A percentile compares a stretch with the other conserved stretches of the same genome.
Conservation (phyloP, 2,329 filamentous ascomycete species). For the Pestalotiopsis sp. region DNA sequence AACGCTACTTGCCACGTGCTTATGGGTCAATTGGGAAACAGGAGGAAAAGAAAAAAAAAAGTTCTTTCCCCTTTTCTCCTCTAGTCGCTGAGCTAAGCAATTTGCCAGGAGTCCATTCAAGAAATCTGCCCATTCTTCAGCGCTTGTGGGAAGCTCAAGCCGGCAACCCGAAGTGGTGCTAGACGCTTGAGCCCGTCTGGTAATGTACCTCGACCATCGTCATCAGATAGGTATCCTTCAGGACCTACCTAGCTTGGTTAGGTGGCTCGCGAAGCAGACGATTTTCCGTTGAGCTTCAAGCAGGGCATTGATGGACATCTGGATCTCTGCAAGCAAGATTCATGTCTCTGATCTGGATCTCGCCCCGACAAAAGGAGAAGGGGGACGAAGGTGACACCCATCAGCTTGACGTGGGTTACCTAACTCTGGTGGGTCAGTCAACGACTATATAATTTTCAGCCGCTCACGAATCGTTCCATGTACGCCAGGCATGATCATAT, state of each 20-base stretch:
- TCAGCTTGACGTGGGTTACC: background rate
- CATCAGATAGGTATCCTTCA: too few relatives aligned
- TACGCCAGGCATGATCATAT: background rate
- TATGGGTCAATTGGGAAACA: background rate
- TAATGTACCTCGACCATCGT: too few relatives aligned
- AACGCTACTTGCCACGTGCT: slow-evolving; percentile 4
- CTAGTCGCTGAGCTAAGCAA: background rate
- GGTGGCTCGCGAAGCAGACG: background rate
- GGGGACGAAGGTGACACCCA: background rate
- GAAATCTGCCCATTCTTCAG: background rate
- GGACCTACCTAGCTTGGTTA: background rate
- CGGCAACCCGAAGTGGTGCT: background rate
- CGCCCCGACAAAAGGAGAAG: background rate
- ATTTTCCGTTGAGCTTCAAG: background rate
- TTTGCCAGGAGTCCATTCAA: background rate
- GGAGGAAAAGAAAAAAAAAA: background rate
- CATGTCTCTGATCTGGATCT: background rate
- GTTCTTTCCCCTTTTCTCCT: slow-evolving; percentile 3
- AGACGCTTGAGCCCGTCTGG: too few relatives aligned
- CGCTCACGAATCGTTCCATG: background rate
- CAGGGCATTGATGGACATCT: background rate
- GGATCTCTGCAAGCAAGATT: background rate
- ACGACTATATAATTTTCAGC: background rate
- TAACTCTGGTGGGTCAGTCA: background rate
- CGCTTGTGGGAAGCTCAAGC: background rate